phyloP scores from a whole-genome alignment of 2,329 filamentous ascomycete genomes.

The Colletotrichum magnum region DNA sequence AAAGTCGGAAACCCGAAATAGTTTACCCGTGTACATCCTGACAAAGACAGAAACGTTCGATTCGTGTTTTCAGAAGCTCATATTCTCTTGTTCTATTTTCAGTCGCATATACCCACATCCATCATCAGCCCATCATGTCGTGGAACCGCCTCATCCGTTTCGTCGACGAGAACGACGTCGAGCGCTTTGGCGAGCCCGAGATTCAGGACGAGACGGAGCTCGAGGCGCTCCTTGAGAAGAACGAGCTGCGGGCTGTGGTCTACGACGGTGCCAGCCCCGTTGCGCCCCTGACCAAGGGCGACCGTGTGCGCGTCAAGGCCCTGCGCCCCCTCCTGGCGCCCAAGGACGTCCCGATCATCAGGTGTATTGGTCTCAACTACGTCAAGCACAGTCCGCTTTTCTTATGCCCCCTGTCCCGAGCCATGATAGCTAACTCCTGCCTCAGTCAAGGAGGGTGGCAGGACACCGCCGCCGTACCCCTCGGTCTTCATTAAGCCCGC shows the following conservation, averaged over 20 bases:
- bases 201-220: slow-evolving; percentile 48
- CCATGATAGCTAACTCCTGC: not conserved
- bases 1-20: no score
- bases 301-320: slow-evolving; percentile 49
- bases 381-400: slow-evolving; percentile 54
- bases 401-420: not conserved
- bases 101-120: not conserved
- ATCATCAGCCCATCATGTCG: slow-evolving; percentile 22
- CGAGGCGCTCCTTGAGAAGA: slow-evolving; percentile 42
- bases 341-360: slow-evolving; percentile 52
- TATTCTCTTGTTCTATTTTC: not conserved
- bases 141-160: slow-evolving; percentile 54
- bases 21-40: no score
- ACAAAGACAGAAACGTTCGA: not conserved
- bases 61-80: no score
- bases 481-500: slow-evolving; percentile 67
- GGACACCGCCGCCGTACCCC: slow-evolving; percentile 64
- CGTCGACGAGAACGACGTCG: slow-evolving; percentile 49
- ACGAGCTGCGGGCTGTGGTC: slow-evolving; percentile 49
- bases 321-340: slow-evolving; percentile 49
- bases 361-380: slow-evolving; percentile 55
- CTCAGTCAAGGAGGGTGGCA: slow-evolving; percentile 65
- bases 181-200: slow-evolving; percentile 52
- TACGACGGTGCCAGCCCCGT: slow-evolving; percentile 48
- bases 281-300: slow-evolving; percentile 44